Conservation (phyloP, 164 flowering plant genomes). For the Brasenia schreberi region DNA sequence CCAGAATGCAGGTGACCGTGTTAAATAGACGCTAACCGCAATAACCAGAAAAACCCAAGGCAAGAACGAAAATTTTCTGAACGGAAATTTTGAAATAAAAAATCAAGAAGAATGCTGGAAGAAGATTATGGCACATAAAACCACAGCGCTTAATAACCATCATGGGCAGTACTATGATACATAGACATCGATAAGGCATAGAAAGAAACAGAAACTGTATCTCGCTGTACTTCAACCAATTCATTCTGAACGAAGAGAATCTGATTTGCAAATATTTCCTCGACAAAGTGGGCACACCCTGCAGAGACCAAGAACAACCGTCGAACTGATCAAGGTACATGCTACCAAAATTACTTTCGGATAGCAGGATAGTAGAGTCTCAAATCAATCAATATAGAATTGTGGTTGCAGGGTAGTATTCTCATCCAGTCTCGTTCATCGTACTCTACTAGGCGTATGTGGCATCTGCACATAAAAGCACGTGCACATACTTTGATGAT, state of each 20-base stretch:
- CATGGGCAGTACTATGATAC: neutral
- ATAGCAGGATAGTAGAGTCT: neutral
- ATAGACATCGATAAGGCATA: neutral
- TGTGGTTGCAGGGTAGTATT: conserved; percentile 76
- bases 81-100: neutral
- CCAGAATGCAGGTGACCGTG: too few species aligned
- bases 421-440: conserved; percentile 80
- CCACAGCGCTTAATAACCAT: neutral
- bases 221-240: neutral
- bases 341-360: neutral
- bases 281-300: conserved; percentile 86
- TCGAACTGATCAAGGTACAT: neutral
- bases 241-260: neutral
- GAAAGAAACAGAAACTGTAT: too few species aligned
- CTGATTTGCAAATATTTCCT: conserved; percentile 51
- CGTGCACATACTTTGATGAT: too few species aligned
- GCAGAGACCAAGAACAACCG: conserved; percentile 6
- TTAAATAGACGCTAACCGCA: too few species aligned
- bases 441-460: conserved; percentile 92
- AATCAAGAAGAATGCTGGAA: neutral
- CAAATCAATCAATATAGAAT: conserved; percentile 3
- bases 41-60: too few species aligned
- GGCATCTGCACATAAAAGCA: conserved; percentile 38
- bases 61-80: neutral
- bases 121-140: neutral